Evolutionary conservation across 768 basidiomycete genomes (phyloP).

Genomic region (Strobilomyces dryophilus): DNA sequence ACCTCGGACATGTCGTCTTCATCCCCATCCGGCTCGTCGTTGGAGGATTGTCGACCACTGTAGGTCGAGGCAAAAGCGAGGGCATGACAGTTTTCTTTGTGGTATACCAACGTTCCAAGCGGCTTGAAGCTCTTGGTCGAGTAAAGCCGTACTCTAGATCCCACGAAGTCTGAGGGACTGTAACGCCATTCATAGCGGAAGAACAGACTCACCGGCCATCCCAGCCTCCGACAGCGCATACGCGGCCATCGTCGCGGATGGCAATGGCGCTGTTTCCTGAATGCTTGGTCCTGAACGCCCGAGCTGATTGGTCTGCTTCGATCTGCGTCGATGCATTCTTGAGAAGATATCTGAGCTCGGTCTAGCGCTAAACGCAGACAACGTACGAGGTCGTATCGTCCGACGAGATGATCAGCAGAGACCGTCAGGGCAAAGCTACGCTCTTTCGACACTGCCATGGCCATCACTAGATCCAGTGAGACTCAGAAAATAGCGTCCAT

Average conservation of each 20-base stretch:
- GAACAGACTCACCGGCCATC: constrained; percentile 73
- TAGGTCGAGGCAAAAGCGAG: constrained; percentile 58
- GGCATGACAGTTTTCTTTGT: constrained; percentile 73
- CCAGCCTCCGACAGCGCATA: constrained; percentile 92
- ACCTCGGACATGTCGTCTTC: constrained; percentile 42
- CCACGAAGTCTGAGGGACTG: neutral
- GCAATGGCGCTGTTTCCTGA: constrained; percentile 78
- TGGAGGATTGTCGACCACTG: neutral
- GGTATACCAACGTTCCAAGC: constrained; percentile 80
- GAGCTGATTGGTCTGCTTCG: constrained; percentile 24
- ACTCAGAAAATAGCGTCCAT: neutral
- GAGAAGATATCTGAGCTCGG: neutral
- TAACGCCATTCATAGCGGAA: neutral
- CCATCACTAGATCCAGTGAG: constrained; percentile 61
- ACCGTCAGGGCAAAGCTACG: constrained; percentile 66
- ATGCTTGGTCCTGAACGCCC: constrained; percentile 58
- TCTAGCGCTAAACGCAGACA: neutral
- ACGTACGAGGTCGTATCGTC: constrained; percentile 56
- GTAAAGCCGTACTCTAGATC: constrained; percentile 70
- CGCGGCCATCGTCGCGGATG: constrained; percentile 67
- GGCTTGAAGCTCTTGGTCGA: constrained; percentile 76
- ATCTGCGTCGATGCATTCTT: constrained; percentile 8
- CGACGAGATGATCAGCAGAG: constrained; percentile 79
- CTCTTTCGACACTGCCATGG: constrained; percentile 65
- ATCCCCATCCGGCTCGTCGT: constrained; percentile 15